Base-by-base conservation (phyloP, 2,329 filamentous ascomycete genomes). In the Alternaria tenuissima region DNA sequence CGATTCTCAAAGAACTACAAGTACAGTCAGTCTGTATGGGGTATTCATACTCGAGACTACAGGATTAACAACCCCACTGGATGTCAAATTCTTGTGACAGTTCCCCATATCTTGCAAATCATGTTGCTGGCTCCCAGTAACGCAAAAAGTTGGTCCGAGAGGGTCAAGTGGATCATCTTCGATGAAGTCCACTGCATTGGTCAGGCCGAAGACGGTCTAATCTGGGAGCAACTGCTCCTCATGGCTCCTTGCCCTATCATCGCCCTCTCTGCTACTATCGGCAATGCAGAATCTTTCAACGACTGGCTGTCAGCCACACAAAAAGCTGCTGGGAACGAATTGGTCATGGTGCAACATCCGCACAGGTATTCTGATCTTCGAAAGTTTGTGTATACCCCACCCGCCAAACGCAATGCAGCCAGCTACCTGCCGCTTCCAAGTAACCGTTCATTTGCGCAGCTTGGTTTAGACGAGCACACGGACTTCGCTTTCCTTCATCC, bases 121-220 rank as follows among this genome's bases (percentile, higher is more conserved):
- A 91, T 94, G 89, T 81, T 94, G 1, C 53, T 78, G 26, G 66
- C 79, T 90, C 51, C 79, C 91, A 51, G 83, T 86, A 91, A 93
- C 66, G 88, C 90, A 4, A 85, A 84, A n/a, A 80, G 81, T 2
- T 94, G 91, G 91, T 85, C 90, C 0, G 82, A 83, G 4, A 81
- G 89, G 53, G 84, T 94, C 14, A 91, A 87, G 68, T 85, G 90
- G 49, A 93, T 94, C 71, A 92, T 94, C 52, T 94, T 94, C 59
- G 91, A 94, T 70, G 91, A 94, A 78, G 88, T 94, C 2, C 91
- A 94, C 73, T 92, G 87, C 34, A 94, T 94, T 60, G 90, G 91
- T 0, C 88, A 93, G 72, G 85, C 88, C 0, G 89, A 93, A 7
- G 91, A 94, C 65, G 91, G 91, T 53, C 80, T 93, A 1, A 82